Percentiles rank a stretch among this genome's conserved stretches.
phyloP scores from a whole-genome alignment of 2,329 filamentous ascomycete species.

The Fusarium tuaranense region DNA sequence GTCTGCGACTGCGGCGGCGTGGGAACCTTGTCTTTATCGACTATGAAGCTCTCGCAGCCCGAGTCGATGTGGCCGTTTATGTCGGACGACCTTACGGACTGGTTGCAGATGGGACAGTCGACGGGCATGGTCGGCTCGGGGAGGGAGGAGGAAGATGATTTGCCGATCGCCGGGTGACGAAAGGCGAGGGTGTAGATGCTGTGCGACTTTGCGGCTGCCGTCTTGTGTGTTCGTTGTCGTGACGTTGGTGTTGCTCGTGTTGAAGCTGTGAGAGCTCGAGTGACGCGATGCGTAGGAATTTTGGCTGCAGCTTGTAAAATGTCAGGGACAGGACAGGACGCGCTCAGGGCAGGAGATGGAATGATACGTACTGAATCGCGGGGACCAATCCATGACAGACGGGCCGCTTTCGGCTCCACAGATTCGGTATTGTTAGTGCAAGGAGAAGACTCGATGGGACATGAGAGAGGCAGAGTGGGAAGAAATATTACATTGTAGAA shows the following conservation, averaged over 20 bases:
- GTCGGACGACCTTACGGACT: conserved; percentile 75
- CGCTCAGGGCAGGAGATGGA: background rate
- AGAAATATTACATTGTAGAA: background rate
- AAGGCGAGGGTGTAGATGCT: background rate
- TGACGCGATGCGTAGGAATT: conserved; percentile 8
- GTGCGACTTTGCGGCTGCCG: background rate
- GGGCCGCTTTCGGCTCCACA: conserved; percentile 38
- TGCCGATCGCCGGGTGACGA: conserved; percentile 14
- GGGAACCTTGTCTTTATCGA: conserved; percentile 59
- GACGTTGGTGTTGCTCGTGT: background rate
- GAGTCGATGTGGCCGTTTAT: conserved; percentile 96
- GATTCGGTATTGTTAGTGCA: conserved; percentile 16
- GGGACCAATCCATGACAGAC: conserved; percentile 30
- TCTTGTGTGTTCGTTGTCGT: background rate
- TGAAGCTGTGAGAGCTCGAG: conserved; percentile 13
- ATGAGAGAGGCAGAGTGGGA: background rate
- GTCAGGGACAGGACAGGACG: conserved; percentile 1
- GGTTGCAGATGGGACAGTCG: conserved; percentile 84
- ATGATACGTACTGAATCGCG: conserved; percentile 25
- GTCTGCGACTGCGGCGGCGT: conserved; percentile 48
- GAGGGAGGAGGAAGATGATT: background rate
- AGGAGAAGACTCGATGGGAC: background rate
- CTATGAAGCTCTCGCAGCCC: conserved; percentile 75
- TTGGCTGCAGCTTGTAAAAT: conserved; percentile 8
- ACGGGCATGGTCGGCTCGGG: conserved; percentile 59